Evolutionary conservation across 163 green algal genomes (phyloP).

Genomic region (Chloroidium sp.): DNA sequence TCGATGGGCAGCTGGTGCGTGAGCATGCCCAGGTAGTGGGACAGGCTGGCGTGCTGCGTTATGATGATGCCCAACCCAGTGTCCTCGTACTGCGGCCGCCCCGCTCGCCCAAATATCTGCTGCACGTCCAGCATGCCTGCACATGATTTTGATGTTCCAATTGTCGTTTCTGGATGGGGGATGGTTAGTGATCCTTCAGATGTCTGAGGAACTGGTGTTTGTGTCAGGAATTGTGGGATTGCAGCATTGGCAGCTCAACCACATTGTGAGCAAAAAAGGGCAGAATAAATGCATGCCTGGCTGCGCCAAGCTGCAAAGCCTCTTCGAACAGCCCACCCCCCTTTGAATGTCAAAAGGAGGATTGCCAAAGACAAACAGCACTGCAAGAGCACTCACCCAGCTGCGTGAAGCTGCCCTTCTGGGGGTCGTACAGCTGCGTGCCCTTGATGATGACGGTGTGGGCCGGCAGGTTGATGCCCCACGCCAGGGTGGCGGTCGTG

Average conservation of each 20-base stretch:
- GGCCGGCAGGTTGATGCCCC: slow-evolving; percentile 90
- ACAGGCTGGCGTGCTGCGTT: slow-evolving; percentile 64
- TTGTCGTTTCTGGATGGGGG: slow-evolving; percentile 89
- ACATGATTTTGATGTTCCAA: slow-evolving; percentile 83
- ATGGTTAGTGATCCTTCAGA: slow-evolving; percentile 16
- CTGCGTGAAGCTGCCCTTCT: slow-evolving; percentile 70
- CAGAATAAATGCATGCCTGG: too few species aligned
- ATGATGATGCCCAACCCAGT: slow-evolving; percentile 88
- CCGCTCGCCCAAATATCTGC: slow-evolving; percentile 51
- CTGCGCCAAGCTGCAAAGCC: too few species aligned
- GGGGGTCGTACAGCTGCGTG: slow-evolving; percentile 30
- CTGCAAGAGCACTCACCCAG: slow-evolving; percentile 26
- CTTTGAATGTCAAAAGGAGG: too few species aligned
- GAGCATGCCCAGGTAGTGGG: slow-evolving; percentile 25
- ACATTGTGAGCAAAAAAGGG: too few species aligned
- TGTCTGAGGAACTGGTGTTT: too few species aligned
- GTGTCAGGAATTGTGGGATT: too few species aligned
- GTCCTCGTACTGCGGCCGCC: slow-evolving; percentile 88
- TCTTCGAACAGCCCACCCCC: too few species aligned
- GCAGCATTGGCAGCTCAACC: too few species aligned
- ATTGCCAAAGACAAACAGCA: too few species aligned
- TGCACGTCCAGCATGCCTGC: slow-evolving; percentile 52
- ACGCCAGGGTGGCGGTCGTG: slow-evolving; percentile 82
- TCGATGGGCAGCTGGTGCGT: not conserved
- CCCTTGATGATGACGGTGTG: slow-evolving; percentile 89